These are phyloP conservation scores for Aureobasidium musti DNA, from an alignment of 2,329 filamentous ascomycete genomes.

Conservation along the genomic window DNA sequence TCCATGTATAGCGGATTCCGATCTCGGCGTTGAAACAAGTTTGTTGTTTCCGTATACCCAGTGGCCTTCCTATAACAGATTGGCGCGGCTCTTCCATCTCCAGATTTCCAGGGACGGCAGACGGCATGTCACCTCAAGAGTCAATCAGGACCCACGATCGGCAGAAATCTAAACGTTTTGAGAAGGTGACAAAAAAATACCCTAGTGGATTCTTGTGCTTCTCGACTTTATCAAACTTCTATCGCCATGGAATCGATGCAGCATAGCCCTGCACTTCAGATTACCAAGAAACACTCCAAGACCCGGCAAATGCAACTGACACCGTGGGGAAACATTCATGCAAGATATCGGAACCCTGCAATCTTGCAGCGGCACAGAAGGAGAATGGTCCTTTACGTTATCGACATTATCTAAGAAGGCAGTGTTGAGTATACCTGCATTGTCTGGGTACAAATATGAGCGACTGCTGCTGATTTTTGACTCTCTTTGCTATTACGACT, in stretches of 20 bases:
- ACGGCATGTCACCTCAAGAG: neutral
- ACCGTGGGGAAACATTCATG: slow-evolving; percentile 11
- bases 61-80: slow-evolving; percentile 15
- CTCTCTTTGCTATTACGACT: neutral
- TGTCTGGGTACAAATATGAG: slow-evolving; percentile 17
- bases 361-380: slow-evolving; percentile 18
- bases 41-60: neutral
- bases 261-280: neutral
- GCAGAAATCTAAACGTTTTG: neutral
- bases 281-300: neutral
- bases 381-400: slow-evolving; percentile 8
- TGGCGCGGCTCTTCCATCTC: slow-evolving; percentile 20
- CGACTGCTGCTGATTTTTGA: neutral
- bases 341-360: slow-evolving; percentile 19
- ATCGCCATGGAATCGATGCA: neutral
- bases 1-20: neutral
- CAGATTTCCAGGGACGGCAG: slow-evolving; percentile 2
- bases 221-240: neutral
- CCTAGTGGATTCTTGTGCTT: slow-evolving; percentile 7
- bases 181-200: slow-evolving; percentile 20
- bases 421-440: slow-evolving; percentile 9
- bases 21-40: slow-evolving; percentile 8
- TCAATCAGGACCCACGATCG: slow-evolving; percentile 5
- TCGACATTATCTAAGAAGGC: slow-evolving; percentile 9
- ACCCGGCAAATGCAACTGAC: neutral